Percentiles rank a stretch among this genome's conserved stretches.
phyloP scores from a whole-genome alignment of 441 rosid species.

The Cnidoscolus chayamansa region DNA sequence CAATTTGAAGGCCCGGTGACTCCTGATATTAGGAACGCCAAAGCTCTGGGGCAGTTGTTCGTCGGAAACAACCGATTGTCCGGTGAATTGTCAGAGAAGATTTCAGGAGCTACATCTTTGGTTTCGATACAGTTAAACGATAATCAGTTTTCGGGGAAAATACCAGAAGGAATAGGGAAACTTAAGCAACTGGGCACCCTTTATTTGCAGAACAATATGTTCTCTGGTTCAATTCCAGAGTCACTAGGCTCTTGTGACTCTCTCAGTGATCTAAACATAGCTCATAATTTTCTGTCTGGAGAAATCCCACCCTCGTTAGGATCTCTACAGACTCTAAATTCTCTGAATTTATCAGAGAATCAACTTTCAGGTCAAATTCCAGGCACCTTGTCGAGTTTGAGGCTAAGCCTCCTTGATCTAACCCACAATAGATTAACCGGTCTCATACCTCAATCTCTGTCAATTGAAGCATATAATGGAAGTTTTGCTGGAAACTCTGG shows the following conservation, averaged over 20 bases:
- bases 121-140: conserved; percentile 44
- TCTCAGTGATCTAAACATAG: conserved; percentile 62
- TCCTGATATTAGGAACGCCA: conserved; percentile 54
- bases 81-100: conserved; percentile 67
- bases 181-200: conserved; percentile 50
- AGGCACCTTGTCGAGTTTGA: conserved; percentile 56
- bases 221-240: conserved; percentile 64
- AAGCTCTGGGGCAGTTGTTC: conserved; percentile 43
- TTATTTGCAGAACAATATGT: conserved; percentile 56
- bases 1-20: conserved; percentile 60
- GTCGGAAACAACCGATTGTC: conserved; percentile 57
- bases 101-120: conserved; percentile 45
- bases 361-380: conserved; percentile 68
- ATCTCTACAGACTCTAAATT: conserved; percentile 60
- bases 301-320: conserved; percentile 66
- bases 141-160: conserved; percentile 58
- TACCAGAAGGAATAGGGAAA: conserved; percentile 56
- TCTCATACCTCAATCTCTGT: conserved; percentile 59
- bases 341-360: conserved; percentile 71
- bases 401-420: conserved; percentile 79
- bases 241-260: conserved; percentile 60
- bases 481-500: conserved; percentile 74
- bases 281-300: conserved; percentile 62
- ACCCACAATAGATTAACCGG: conserved; percentile 65
- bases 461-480: conserved; percentile 64